Evolutionary conservation across 169 alveolate genomes (phyloP).

Genomic region (Eimeria maxima): DNA sequence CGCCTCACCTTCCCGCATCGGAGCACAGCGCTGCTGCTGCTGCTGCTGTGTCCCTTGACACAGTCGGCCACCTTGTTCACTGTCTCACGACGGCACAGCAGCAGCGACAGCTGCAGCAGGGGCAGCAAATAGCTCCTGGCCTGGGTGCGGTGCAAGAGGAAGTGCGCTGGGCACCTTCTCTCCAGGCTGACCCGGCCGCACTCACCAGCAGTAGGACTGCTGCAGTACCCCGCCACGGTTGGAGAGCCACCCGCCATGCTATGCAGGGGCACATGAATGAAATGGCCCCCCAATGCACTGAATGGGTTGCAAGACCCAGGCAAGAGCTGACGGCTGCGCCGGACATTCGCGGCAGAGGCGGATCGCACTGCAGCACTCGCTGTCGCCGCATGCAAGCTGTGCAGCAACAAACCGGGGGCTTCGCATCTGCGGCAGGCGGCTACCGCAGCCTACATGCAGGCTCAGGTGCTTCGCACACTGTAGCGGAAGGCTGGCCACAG

Average conservation of each 20-base stretch:
- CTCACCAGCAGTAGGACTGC: background rate
- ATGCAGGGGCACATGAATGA: no score
- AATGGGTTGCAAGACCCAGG: background rate
- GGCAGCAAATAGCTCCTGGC: background rate
- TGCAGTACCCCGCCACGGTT: background rate
- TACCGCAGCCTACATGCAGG: background rate
- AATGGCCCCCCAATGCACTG: background rate
- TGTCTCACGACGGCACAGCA: background rate
- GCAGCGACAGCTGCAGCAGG: background rate
- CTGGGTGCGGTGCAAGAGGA: background rate
- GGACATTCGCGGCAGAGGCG: background rate
- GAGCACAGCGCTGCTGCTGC: background rate
- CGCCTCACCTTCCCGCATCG: background rate
- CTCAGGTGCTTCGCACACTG: background rate
- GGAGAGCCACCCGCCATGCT: background rate
- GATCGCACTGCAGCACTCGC: background rate
- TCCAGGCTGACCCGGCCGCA: background rate
- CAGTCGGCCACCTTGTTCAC: background rate
- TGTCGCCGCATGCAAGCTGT: background rate
- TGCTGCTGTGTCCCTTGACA: background rate
- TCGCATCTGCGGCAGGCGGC: background rate
- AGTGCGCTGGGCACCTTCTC: background rate
- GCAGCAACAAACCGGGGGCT: background rate
- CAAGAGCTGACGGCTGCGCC: background rate
- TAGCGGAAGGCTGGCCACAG: background rate